phyloP scores from a whole-genome alignment of 1,284 basidiomycete species.

The Ceratobasidium sp. region DNA sequence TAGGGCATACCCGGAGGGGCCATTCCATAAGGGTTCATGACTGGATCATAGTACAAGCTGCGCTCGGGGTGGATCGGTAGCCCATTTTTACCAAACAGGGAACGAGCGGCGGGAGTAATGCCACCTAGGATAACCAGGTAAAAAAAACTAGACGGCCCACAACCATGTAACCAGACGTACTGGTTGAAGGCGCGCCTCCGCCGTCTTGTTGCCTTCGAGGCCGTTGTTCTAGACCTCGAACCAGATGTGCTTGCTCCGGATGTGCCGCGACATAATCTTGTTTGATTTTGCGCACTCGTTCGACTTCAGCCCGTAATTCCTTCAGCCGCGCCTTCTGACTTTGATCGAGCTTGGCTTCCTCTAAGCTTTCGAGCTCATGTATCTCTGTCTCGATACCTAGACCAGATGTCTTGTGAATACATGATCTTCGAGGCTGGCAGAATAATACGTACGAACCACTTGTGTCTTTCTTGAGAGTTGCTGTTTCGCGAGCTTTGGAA shows the following conservation, averaged over 20 bases:
- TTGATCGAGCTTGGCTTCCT: slow-evolving; percentile 72
- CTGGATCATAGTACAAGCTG: slow-evolving; percentile 91
- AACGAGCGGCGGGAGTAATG: slow-evolving; percentile 48
- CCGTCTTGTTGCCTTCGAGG: slow-evolving; percentile 46
- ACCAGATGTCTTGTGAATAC: not conserved
- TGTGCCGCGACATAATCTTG: slow-evolving; percentile 90
- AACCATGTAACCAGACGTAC: slow-evolving; percentile 35
- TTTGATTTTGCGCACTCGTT: slow-evolving; percentile 83
- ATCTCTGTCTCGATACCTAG: slow-evolving; percentile 45
- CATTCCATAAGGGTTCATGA: slow-evolving; percentile 95
- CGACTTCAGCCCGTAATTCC: slow-evolving; percentile 79
- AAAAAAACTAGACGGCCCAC: slow-evolving; percentile 45
- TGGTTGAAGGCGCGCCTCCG: slow-evolving; percentile 51
- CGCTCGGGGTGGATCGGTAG: slow-evolving; percentile 85
- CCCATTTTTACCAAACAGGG: slow-evolving; percentile 80
- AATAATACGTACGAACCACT: slow-evolving; percentile 60
- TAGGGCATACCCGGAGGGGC: slow-evolving; percentile 97
- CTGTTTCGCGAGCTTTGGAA: slow-evolving; percentile 80
- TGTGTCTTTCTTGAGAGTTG: slow-evolving; percentile 89
- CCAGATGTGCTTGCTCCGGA: slow-evolving; percentile 84
- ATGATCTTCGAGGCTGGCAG: not conserved
- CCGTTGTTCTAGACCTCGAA: slow-evolving; percentile 62
- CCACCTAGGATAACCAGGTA: slow-evolving; percentile 60
- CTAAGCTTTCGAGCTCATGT: slow-evolving; percentile 43
- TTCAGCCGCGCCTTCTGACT: slow-evolving; percentile 69